Percentiles rank a stretch among this genome's conserved stretches.
Evolutionary conservation across 768 basidiomycete genomes (phyloP).

Genomic region (Arthromyces matolae): DNA sequence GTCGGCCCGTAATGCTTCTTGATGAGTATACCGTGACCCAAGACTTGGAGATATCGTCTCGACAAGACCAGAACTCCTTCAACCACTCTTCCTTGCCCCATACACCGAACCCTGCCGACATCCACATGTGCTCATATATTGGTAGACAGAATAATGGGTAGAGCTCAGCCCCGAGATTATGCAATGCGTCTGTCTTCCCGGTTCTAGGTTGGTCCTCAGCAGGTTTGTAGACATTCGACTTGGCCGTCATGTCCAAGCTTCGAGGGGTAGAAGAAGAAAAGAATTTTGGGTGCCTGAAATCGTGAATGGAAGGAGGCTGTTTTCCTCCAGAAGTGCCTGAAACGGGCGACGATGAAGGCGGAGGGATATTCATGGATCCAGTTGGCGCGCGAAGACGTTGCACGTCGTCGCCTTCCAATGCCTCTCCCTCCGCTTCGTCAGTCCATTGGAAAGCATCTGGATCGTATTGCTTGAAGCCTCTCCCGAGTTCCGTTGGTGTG

Average conservation of each 20-base stretch:
- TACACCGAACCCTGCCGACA: slow-evolving; percentile 78
- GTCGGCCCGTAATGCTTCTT: too few relatives aligned
- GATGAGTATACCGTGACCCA: too few relatives aligned
- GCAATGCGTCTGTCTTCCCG: slow-evolving; percentile 24
- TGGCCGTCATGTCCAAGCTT: not conserved
- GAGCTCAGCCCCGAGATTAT: slow-evolving; percentile 53
- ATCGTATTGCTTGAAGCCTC: slow-evolving; percentile 6
- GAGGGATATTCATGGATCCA: slow-evolving; percentile 16
- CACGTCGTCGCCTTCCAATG: slow-evolving; percentile 1
- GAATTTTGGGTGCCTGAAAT: slow-evolving; percentile 27
- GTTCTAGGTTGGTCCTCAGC: too few relatives aligned
- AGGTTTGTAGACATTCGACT: not conserved
- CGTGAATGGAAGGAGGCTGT: slow-evolving; percentile 27
- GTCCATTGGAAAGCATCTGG: slow-evolving; percentile 3
- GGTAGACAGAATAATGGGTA: slow-evolving; percentile 77
- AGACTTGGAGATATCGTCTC: too few relatives aligned
- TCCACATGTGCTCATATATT: slow-evolving; percentile 84
- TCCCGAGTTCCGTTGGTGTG: slow-evolving; percentile 15
- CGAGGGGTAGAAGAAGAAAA: slow-evolving; percentile 16
- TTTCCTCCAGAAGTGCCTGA: slow-evolving; percentile 37
- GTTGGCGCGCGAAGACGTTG: slow-evolving; percentile 15
- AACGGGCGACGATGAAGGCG: slow-evolving; percentile 37
- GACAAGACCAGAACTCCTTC: slow-evolving; percentile 77
- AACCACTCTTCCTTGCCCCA: slow-evolving; percentile 91
- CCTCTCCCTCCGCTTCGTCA: not conserved